Conservation (phyloP, 1,284 basidiomycete genomes). For the Rhodotorula sp. region DNA sequence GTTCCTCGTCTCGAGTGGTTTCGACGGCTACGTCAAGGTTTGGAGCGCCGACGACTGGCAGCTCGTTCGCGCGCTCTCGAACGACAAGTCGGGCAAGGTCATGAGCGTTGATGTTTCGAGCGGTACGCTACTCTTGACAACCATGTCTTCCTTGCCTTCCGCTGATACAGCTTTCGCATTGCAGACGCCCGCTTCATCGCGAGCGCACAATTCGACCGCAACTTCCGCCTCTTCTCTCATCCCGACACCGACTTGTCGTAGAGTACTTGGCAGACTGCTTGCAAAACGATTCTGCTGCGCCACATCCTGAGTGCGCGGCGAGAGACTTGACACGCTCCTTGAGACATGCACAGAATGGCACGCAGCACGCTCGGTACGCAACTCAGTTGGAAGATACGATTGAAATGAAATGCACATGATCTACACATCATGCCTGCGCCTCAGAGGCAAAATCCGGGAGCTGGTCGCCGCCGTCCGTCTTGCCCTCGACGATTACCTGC, state of each 20-base stretch:
- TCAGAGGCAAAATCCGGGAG: conserved; percentile 30
- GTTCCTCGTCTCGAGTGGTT: conserved; percentile 89
- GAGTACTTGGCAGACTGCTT: background rate
- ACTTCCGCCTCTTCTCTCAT: conserved; percentile 79
- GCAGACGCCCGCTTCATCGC: conserved; percentile 79
- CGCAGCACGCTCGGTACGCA: too few relatives aligned
- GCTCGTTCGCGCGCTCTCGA: conserved; percentile 77
- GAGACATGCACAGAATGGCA: too few relatives aligned
- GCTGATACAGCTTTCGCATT: background rate
- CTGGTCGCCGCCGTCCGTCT: conserved; percentile 19
- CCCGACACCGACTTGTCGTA: conserved; percentile 33
- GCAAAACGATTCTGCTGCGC: too few relatives aligned
- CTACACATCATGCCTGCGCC: background rate
- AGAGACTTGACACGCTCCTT: too few relatives aligned
- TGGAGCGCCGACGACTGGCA: conserved; percentile 99
- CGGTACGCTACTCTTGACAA: conserved; percentile 35
- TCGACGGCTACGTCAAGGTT: conserved; percentile 90
- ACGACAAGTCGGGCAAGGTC: conserved; percentile 86
- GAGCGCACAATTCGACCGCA: conserved; percentile 85
- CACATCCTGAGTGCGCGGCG: too few relatives aligned
- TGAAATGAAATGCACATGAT: background rate
- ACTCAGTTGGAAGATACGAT: too few relatives aligned
- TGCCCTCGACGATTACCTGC: conserved; percentile 54
- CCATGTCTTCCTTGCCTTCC: too few relatives aligned
- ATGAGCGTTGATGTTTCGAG: conserved; percentile 89